These are phyloP conservation scores for Nakaseomyces sp. DNA, from an alignment of 1,139 yeast genomes.

Conservation along the genomic window DNA sequence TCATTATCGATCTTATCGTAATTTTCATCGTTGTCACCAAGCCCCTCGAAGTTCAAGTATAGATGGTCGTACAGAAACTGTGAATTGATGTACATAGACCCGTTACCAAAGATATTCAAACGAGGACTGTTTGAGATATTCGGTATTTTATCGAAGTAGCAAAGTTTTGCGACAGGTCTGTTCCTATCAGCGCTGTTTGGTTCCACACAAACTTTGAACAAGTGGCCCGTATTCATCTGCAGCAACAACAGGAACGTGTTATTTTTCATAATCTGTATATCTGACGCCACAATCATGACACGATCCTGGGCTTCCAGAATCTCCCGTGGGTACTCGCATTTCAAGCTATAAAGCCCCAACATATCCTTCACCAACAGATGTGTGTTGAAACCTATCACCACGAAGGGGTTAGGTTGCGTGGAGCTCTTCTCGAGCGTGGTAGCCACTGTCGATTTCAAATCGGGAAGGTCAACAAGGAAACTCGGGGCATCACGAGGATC, in stretches of 20 bases:
- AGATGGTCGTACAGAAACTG: constrained; percentile 66
- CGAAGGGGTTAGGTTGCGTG: constrained; percentile 42
- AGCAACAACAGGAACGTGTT: constrained; percentile 56
- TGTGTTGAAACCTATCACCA: constrained; percentile 43
- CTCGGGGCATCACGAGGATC: constrained; percentile 30
- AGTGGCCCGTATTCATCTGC: constrained; percentile 66
- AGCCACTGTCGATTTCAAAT: constrained; percentile 17
- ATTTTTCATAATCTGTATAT: constrained; percentile 52
- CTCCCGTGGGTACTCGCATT: constrained; percentile 47
- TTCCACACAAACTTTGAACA: constrained; percentile 58
- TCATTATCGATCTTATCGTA: constrained; percentile 15
- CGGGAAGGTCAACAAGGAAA: constrained; percentile 27
- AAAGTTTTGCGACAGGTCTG: constrained; percentile 37
- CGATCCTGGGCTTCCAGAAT: constrained; percentile 16
- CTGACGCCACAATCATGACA: constrained; percentile 42
- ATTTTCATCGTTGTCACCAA: constrained; percentile 48
- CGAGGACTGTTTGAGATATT: constrained; percentile 34
- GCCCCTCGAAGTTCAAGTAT: constrained; percentile 63
- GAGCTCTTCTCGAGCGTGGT: constrained; percentile 10
- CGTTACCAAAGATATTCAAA: constrained; percentile 60
- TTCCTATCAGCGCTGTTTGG: constrained; percentile 34
- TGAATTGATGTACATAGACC: constrained; percentile 68
- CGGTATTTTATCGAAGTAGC: constrained; percentile 72
- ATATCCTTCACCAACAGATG: constrained; percentile 40
- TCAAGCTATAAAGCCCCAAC: constrained; percentile 29